These are phyloP conservation scores for Aspergillus piperis DNA, from an alignment of 2,329 filamentous ascomycete species.

Conservation along the genomic window DNA sequence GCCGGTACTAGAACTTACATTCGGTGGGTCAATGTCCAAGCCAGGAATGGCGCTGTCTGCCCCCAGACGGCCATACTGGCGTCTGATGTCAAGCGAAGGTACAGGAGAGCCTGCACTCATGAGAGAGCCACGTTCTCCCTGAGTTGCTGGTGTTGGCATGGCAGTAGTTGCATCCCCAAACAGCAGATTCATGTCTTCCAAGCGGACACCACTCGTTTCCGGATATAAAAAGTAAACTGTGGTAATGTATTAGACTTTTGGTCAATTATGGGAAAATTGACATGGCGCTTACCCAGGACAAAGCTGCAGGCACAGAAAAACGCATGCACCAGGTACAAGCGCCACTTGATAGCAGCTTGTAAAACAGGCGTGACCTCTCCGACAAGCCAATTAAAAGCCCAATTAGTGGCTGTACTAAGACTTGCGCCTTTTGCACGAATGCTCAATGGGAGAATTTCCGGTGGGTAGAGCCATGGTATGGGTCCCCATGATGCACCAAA, in stretches of 20 bases:
- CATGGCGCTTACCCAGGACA: conserved; percentile 73
- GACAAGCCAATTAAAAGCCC: conserved; percentile 98
- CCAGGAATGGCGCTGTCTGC: conserved; percentile 73
- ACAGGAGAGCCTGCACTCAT: conserved; percentile 77
- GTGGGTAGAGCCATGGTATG: conserved; percentile 96
- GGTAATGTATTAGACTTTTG: conserved; percentile 10
- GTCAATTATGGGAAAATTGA: not conserved
- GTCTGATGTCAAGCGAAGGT: conserved; percentile 71
- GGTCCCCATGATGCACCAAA: conserved; percentile 98
- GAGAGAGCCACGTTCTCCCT: conserved; percentile 79
- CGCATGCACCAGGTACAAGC: conserved; percentile 89
- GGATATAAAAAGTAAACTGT: conserved; percentile 96
- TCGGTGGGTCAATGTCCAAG: conserved; percentile 77
- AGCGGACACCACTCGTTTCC: conserved; percentile 89
- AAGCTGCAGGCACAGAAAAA: conserved; percentile 97
- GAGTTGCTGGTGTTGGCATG: conserved; percentile 74
- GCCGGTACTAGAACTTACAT: conserved; percentile 54
- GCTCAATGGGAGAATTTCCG: conserved; percentile 96
- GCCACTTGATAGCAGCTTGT: conserved; percentile 90
- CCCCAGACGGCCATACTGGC: conserved; percentile 49
- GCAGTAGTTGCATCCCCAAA: conserved; percentile 91
- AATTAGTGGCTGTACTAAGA: conserved; percentile 93
- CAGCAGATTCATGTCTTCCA: conserved; percentile 94
- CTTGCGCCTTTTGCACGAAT: conserved; percentile 97
- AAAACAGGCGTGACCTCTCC: conserved; percentile 92